phyloP scores from a whole-genome alignment of 768 basidiomycete species.

The Suillus decipiens region DNA sequence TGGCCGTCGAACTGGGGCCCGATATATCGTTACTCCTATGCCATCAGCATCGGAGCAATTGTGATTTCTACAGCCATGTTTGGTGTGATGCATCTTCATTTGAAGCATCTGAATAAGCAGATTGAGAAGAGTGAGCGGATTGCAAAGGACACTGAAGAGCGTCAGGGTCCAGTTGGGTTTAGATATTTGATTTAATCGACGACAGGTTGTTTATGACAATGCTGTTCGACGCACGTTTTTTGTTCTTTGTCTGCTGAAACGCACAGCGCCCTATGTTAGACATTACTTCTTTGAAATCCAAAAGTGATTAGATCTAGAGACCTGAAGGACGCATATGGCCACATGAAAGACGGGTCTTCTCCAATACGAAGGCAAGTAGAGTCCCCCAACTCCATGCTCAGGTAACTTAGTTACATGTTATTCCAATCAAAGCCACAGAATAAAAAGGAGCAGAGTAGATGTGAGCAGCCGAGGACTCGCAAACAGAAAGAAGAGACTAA shows the following conservation, averaged over 20 bases:
- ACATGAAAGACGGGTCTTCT: too few relatives aligned
- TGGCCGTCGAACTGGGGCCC: constrained; percentile 71
- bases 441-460: neutral
- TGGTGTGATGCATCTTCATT: neutral
- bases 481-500: neutral
- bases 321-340: too few relatives aligned
- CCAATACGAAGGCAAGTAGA: too few relatives aligned
- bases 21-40: constrained; percentile 64
- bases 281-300: too few relatives aligned
- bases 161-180: neutral
- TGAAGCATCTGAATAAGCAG: neutral
- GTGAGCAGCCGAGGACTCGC: neutral
- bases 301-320: too few relatives aligned
- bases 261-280: too few relatives aligned
- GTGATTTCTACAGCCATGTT: neutral
- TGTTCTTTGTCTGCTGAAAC: too few relatives aligned
- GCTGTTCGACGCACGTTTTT: too few relatives aligned
- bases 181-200: neutral
- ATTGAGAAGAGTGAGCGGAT: neutral
- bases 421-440: neutral
- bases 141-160: neutral
- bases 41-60: constrained; percentile 55
- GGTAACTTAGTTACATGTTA: too few relatives aligned
- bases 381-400: too few relatives aligned
- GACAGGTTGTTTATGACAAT: too few relatives aligned